Evolutionary conservation across 306 rosid species (phyloP).

Genomic region (Vigna unguiculata): DNA sequence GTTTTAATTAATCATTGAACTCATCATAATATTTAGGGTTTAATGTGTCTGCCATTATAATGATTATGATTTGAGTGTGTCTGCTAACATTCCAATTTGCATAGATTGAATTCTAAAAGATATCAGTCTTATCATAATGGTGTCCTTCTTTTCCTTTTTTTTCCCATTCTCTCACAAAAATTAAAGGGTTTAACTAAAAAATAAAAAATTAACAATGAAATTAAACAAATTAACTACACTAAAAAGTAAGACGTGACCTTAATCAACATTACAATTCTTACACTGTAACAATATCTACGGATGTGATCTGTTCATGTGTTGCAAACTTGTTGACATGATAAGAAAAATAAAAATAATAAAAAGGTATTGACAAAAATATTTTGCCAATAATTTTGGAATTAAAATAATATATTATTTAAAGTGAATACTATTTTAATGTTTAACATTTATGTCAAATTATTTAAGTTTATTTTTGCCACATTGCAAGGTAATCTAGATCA

Average conservation of each 20-base stretch:
- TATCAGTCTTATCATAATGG: not conserved
- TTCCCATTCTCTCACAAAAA: not conserved
- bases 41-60: not conserved
- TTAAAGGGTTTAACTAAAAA: not conserved
- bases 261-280: too few relatives aligned
- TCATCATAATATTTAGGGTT: not conserved
- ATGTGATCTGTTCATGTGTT: too few relatives aligned
- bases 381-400: too few relatives aligned
- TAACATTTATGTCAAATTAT: too few relatives aligned
- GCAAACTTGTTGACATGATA: too few relatives aligned
- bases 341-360: too few relatives aligned
- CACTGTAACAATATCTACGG: too few relatives aligned
- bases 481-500: too few relatives aligned
- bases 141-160: not conserved
- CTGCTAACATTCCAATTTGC: not conserved
- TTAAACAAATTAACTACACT: not conserved
- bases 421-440: too few relatives aligned
- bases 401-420: too few relatives aligned
- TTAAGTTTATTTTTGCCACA: too few relatives aligned
- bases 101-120: not conserved
- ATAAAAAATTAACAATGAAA: not conserved
- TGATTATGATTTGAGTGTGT: constrained; percentile 6
- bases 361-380: too few relatives aligned
- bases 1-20: not conserved
- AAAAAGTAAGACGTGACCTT: not conserved